A percentile compares a stretch with the other conserved stretches of the same genome.
phyloP scores from a whole-genome alignment of 192 early-diverging fungal genomes.

The Mortierella claussenii region DNA sequence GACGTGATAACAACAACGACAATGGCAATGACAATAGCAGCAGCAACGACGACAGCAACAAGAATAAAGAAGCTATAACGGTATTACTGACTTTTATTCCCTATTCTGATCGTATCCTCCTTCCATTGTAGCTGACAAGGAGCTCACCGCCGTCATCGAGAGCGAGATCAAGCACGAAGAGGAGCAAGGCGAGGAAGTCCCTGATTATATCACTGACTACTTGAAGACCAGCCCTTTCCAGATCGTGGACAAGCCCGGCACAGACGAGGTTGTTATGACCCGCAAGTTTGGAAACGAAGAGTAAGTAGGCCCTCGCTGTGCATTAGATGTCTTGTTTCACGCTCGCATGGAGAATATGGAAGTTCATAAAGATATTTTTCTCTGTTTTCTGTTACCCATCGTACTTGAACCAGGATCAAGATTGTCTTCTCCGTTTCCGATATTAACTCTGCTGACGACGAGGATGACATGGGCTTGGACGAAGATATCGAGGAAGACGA shows the following conservation, averaged over 20 bases:
- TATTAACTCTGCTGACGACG: conserved; percentile 79
- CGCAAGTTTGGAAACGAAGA: conserved; percentile 92
- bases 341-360: too few species aligned
- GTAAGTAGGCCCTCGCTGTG: too few species aligned
- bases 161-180: conserved; percentile 52
- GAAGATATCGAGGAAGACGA: conserved; percentile 60
- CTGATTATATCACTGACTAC: conserved; percentile 48
- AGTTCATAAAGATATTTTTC: too few species aligned
- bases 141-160: conserved; percentile 25
- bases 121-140: conserved; percentile 30
- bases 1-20: too few species aligned
- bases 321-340: too few species aligned
- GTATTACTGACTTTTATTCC: too few species aligned
- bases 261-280: conserved; percentile 82
- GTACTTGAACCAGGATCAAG: too few species aligned
- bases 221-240: conserved; percentile 54
- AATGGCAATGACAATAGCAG: too few species aligned
- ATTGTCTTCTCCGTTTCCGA: conserved; percentile 88
- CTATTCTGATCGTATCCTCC: too few species aligned
- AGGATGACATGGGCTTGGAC: conserved; percentile 69
- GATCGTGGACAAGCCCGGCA: conserved; percentile 83
- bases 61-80: too few species aligned
- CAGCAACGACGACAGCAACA: too few species aligned
- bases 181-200: conserved; percentile 41
- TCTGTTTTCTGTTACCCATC: too few species aligned